Percentiles rank a stretch among this genome's conserved stretches.
Conservation (phyloP, 2,329 filamentous ascomycete genomes). For the Niveomyces coronatus region DNA sequence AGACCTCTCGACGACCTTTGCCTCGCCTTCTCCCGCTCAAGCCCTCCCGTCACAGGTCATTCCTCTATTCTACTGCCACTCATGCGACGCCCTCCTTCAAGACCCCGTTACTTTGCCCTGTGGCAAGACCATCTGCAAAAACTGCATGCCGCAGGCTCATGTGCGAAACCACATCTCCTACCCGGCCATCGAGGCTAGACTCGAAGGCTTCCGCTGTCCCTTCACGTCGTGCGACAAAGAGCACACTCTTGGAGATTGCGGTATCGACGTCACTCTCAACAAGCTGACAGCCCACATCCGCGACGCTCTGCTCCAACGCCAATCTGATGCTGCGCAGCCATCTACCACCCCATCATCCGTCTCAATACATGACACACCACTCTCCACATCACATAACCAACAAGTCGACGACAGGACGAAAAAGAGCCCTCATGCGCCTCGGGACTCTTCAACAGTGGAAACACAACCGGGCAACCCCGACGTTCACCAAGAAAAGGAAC, state of each 20-base stretch:
- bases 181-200: constrained; percentile 55
- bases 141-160: constrained; percentile 60
- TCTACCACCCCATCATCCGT: neutral
- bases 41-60: constrained; percentile 23
- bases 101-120: constrained; percentile 71
- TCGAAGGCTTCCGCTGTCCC: constrained; percentile 65
- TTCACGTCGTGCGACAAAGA: constrained; percentile 55
- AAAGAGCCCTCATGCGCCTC: neutral
- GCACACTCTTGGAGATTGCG: constrained; percentile 69
- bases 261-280: constrained; percentile 62
- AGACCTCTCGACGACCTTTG: neutral
- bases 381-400: no score
- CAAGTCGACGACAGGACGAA: neutral
- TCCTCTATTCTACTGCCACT: constrained; percentile 65
- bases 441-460: neutral
- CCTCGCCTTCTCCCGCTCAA: neutral
- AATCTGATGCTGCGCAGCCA: neutral
- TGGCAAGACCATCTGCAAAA: constrained; percentile 65
- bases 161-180: constrained; percentile 65
- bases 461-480: neutral
- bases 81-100: constrained; percentile 58
- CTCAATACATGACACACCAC: no score
- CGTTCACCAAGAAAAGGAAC: no score
- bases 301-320: constrained; percentile 31
- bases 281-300: constrained; percentile 57